Conservation (phyloP, 192 early-diverging fungal species). For the Gonapodya prolifera region DNA sequence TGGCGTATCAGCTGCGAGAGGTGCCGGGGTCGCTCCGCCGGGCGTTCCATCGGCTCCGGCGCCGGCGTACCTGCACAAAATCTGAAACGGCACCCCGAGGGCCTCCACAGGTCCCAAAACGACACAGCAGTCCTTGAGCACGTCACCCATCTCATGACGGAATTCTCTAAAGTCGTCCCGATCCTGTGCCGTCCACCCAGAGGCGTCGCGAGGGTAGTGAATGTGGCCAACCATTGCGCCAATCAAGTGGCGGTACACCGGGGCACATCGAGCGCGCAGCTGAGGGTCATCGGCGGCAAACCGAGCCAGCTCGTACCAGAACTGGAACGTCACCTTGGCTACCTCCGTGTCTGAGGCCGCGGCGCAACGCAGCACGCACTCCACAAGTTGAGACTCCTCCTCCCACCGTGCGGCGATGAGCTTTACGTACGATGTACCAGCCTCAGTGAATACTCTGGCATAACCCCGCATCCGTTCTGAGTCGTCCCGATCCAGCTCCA, state of each 20-base stretch:
- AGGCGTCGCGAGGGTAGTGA: conserved; percentile 64
- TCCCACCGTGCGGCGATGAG: conserved; percentile 57
- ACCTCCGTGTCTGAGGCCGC: conserved; percentile 70
- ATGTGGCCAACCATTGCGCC: conserved; percentile 78
- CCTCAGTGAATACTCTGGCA: conserved; percentile 79
- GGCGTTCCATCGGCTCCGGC: conserved; percentile 17
- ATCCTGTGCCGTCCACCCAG: conserved; percentile 63
- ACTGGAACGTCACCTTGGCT: conserved; percentile 77
- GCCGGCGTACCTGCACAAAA: conserved; percentile 29
- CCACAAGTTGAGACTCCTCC: conserved; percentile 59
- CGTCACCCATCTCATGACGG: conserved; percentile 91
- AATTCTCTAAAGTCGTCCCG: conserved; percentile 97
- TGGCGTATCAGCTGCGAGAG: conserved; percentile 23
- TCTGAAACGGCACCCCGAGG: conserved; percentile 45
- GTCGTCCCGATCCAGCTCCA: conserved; percentile 54
- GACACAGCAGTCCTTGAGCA: conserved; percentile 85
- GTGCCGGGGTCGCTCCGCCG: conserved; percentile 13
- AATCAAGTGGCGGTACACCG: conserved; percentile 53
- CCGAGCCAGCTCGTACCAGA: conserved; percentile 75
- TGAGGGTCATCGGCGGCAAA: conserved; percentile 20
- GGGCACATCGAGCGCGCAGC: conserved; percentile 27
- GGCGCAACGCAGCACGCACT: conserved; percentile 72
- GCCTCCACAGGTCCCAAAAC: conserved; percentile 68
- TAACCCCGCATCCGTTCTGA: conserved; percentile 66
- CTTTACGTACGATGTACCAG: conserved; percentile 72